Evolutionary conservation across 169 alveolate species (phyloP).

Genomic region (Plasmodium cynomolgi): DNA sequence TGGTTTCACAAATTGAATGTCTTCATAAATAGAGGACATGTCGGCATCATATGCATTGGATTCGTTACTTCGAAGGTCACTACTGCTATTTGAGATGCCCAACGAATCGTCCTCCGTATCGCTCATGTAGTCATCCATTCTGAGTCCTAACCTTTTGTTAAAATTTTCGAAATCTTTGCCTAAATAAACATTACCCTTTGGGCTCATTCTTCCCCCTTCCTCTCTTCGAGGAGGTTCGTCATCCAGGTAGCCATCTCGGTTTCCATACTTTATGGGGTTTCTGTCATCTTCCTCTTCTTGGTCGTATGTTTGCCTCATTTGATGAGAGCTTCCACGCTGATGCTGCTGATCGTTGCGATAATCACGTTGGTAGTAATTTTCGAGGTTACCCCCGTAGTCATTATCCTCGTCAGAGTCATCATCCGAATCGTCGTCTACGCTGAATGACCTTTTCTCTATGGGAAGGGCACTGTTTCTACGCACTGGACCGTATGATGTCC

Average conservation of each 20-base stretch:
- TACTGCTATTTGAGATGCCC: neutral
- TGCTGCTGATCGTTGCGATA: neutral
- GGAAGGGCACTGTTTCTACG: neutral
- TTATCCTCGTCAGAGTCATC: neutral
- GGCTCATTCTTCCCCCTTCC: neutral
- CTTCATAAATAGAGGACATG: neutral
- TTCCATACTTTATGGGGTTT: neutral
- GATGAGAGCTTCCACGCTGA: neutral
- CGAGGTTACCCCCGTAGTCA: neutral
- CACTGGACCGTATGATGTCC: neutral
- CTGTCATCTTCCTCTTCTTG: neutral
- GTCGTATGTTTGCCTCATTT: neutral
- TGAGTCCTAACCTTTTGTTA: slow-evolving; percentile 32
- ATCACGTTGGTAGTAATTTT: neutral
- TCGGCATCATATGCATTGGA: neutral
- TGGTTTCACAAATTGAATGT: neutral
- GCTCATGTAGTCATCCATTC: slow-evolving; percentile 6
- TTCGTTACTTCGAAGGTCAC: neutral
- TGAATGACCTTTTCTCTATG: neutral
- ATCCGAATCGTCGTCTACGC: neutral
- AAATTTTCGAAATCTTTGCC: slow-evolving; percentile 45
- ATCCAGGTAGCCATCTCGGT: neutral
- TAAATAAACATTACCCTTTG: neutral
- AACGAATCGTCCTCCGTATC: neutral
- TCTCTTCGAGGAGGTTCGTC: neutral